Evolutionary conservation across 805 yeast genomes (phyloP).

Genomic region (Metschnikowia hibisci): DNA sequence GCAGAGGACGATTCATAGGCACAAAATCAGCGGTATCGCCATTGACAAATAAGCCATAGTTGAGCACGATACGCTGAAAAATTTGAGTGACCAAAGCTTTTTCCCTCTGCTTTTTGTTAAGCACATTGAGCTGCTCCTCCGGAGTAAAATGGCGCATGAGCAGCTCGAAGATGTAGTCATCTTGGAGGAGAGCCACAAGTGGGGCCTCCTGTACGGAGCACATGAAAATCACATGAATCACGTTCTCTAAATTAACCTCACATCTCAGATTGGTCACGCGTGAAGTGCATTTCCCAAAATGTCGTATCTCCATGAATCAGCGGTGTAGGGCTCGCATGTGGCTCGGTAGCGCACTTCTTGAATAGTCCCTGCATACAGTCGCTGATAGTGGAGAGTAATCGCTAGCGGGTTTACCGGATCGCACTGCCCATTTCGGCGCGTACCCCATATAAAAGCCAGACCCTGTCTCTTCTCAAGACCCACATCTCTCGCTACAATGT

Average conservation of each 20-base stretch:
- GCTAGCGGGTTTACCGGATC: conserved; percentile 2
- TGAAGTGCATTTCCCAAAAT: not conserved
- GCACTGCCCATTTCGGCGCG: conserved; percentile 1
- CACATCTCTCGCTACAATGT: conserved; percentile 19
- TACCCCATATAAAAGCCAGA: not conserved
- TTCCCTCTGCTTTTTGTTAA: conserved; percentile 32
- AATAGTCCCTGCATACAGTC: not conserved
- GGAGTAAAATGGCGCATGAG: conserved; percentile 46
- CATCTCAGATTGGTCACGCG: not conserved
- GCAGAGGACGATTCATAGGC: conserved; percentile 22
- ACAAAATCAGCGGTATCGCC: conserved; percentile 11
- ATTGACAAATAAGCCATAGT: conserved; percentile 22
- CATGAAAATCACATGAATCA: conserved; percentile 3
- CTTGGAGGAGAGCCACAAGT: conserved; percentile 10
- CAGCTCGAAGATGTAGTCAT: conserved; percentile 46
- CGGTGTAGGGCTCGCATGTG: not conserved
- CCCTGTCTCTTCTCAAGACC: not conserved
- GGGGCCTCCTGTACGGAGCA: conserved; percentile 14
- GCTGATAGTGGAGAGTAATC: not conserved
- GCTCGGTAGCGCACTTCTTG: conserved; percentile 1
- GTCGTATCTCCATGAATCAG: no score
- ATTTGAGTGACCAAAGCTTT: conserved; percentile 44
- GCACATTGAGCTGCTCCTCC: conserved; percentile 37
- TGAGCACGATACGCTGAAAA: conserved; percentile 42
- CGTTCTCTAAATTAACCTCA: not conserved